Base-by-base conservation (phyloP, 306 rosid genomes). In the Comarum palustre region DNA sequence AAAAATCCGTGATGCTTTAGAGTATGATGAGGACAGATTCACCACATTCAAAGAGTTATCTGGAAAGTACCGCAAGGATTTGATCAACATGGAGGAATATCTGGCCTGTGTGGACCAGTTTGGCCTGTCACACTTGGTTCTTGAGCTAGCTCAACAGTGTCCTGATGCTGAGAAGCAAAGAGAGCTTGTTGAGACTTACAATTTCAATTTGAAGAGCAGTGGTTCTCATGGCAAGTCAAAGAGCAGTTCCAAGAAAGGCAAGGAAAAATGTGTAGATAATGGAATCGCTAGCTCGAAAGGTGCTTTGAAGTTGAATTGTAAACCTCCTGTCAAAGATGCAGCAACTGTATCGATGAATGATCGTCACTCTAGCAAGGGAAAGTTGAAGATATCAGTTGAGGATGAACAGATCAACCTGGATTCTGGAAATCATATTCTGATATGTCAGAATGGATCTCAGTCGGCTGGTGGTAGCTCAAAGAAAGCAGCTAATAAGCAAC, bases 41-140 rank as follows among this genome's bases (percentile, higher is more conserved):
- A 12, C 84, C 27, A 34, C 83, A 43, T 94, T 94, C 74, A 91
- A 89, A 82, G 93, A 85, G 66, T 84, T 94, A 62, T 89, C 97
- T 71, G 90, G 78, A 29, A 86, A 85, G 64, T 94, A 85, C 81
- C 95, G 97, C 66, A 93, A 78, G 82, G 95, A 96, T 65, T 79
- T 82, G 68, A 67, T 94, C 15, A 92, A 84, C 74, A 78, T 95
- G 7, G 83, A 47, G 57, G 77, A 75, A 67, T 94, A 94, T 76
- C 83, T 94, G 86, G 88, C 85, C 50, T 88, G n/a, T 76, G 96
- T 94, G 67, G 82, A 77, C 80, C 86, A 87, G 82, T 91, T 94
- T 79, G 92, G 97, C 73, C 66, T 94, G 87, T 84, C 93, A 64
- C 91, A 89, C 84, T 92, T 94, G 80, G 86, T 89, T 75, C 85